Conservation (phyloP, 2,329 filamentous ascomycete genomes). For the Aspergillus calidoustus region DNA sequence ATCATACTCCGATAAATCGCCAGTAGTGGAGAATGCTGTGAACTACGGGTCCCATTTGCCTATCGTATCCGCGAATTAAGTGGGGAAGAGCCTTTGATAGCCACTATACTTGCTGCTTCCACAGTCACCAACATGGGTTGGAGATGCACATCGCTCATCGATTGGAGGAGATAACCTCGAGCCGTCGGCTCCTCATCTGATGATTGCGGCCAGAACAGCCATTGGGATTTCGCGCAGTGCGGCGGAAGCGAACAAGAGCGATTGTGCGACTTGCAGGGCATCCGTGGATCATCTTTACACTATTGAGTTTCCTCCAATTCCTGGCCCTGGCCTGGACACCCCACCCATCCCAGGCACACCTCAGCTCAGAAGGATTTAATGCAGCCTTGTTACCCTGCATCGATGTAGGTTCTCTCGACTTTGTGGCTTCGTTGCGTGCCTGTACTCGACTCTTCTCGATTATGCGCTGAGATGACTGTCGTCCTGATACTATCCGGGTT, state of each 20-base stretch:
- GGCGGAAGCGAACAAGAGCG: neutral
- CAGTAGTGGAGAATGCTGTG: conserved; percentile 7
- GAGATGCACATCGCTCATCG: neutral
- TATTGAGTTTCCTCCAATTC: conserved; percentile 12
- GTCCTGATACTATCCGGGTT: conserved; percentile 13
- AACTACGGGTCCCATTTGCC: conserved; percentile 1
- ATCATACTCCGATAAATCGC: neutral
- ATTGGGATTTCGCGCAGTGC: neutral
- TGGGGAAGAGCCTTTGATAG: neutral
- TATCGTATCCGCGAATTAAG: neutral
- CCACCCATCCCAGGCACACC: conserved; percentile 4
- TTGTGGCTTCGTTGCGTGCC: neutral
- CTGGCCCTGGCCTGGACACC: neutral
- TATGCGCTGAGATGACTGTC: conserved; percentile 17
- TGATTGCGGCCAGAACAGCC: neutral
- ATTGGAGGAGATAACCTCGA: conserved; percentile 1
- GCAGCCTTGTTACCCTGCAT: neutral
- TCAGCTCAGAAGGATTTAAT: neutral
- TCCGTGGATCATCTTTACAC: conserved; percentile 9
- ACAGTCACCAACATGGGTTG: neutral
- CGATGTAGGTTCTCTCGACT: neutral
- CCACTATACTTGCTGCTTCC: conserved; percentile 2
- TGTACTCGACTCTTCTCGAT: neutral
- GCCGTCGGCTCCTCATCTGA: neutral
- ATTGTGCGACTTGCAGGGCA: neutral